Percentiles rank a stretch among this genome's conserved stretches.
phyloP scores from a whole-genome alignment of 805 yeast species.

The Monosporozyma yasuniensis region DNA sequence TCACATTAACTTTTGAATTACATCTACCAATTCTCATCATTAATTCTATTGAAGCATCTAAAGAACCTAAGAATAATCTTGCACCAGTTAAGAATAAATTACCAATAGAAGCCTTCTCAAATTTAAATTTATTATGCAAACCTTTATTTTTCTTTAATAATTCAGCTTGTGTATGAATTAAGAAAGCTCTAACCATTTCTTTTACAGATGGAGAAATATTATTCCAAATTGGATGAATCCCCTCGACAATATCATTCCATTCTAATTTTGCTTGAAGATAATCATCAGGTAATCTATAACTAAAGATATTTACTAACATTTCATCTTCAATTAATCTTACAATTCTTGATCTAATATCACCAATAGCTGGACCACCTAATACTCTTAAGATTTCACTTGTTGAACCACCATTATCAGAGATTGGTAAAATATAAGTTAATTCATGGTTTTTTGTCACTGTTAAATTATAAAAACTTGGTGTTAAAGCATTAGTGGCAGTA shows the following conservation, averaged over 20 bases:
- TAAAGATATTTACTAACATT: slow-evolving; percentile 29
- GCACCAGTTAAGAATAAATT: slow-evolving; percentile 77
- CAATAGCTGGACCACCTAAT: slow-evolving; percentile 92
- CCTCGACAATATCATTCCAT: slow-evolving; percentile 76
- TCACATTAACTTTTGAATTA: slow-evolving; percentile 43
- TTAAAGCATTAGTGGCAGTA: slow-evolving; percentile 77
- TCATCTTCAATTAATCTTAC: slow-evolving; percentile 60
- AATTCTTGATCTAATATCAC: slow-evolving; percentile 78
- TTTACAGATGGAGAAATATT: slow-evolving; percentile 37
- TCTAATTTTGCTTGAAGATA: slow-evolving; percentile 47
- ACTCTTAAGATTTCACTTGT: slow-evolving; percentile 81
- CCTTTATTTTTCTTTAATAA: slow-evolving; percentile 52
- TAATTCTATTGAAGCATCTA: slow-evolving; percentile 76
- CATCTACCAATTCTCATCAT: slow-evolving; percentile 46
- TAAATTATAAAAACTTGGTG: slow-evolving; percentile 46
- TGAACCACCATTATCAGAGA: slow-evolving; percentile 91
- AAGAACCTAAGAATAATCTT: slow-evolving; percentile 70
- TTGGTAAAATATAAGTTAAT: slow-evolving; percentile 57
- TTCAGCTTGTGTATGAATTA: slow-evolving; percentile 73
- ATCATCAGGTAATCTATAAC: slow-evolving; percentile 26
- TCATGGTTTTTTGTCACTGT: slow-evolving; percentile 22
- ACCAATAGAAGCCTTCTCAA: slow-evolving; percentile 76
- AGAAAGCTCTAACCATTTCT: slow-evolving; percentile 67
- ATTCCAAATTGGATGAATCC: slow-evolving; percentile 63
- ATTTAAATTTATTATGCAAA: slow-evolving; percentile 40